Base-by-base conservation (phyloP, 2,329 filamentous ascomycete genomes). In the Cordyceps cicadae region DNA sequence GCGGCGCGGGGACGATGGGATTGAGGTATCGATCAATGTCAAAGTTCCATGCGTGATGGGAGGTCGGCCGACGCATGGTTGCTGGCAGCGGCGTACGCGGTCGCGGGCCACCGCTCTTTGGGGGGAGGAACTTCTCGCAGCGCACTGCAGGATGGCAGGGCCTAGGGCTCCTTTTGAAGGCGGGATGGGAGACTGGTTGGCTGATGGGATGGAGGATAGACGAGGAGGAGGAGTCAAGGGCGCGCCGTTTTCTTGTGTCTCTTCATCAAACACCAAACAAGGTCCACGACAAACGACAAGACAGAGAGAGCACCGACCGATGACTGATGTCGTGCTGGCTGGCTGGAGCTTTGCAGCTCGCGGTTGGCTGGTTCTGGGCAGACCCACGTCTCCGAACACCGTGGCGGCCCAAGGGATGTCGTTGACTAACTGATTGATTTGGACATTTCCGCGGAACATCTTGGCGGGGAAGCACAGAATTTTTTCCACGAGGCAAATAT, bases 1-100 rank as follows among this genome's bases (percentile, higher is more conserved):
- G 83, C 46, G 87, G 87, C 15, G 81, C 76, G 9, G 88, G 88
- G 26, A 95, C 69, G 63, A 85, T 78, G 3, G 81, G 87, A 70
- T 93, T 91, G 55, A 95, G 70, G 70, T 87, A 84, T n/a, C 74
- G 75, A 77, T 96, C 92, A 64, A 96, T 82, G 73, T 94, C 84
- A 73, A 95, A 85, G 68, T 87, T 79, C 75, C 78, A 81, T 39
- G 53, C 48, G 49, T 59, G 56, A 21, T 52, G 56, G 24, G 37
- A 26, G 3, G 37, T 43, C n/a, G 56, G 56, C 45, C 56, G 48
- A 34, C 37, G 32, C 56, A 59, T 59, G 46, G 34, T 43, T 29
- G 29, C 29, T 8, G 29, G 29, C 15, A n/a, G 17, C 41, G 6
- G 41, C 1, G 41, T 37, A n/a, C 34, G 29, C 29, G 29, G 29